Base-by-base conservation (phyloP, 257 asterid species). In the Plantago elongata region DNA sequence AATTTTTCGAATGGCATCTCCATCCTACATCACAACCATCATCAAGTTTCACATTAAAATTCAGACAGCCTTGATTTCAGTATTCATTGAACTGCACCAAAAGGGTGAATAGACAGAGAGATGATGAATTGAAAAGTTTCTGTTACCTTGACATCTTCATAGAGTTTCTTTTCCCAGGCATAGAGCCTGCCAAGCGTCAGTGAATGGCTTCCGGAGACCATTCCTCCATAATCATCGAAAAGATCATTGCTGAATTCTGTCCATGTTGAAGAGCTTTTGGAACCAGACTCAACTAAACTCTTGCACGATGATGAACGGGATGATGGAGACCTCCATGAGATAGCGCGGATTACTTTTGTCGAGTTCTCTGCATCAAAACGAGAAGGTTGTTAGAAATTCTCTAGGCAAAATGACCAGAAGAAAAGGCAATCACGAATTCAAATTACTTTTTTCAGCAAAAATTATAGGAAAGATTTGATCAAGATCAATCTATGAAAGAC, bases 81-180 rank as follows among this genome's bases (percentile, higher is more conserved):
- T 14, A 46, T 18, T 10, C 58, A 13, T 22, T 14, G 8, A 9
- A 42, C 49, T 54, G 45, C 22, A 44, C 13, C 57, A 11, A 11
- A 34, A 29, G 61, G 12, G 37, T 9, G 15, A 40, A 13, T 34
- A 13, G 1, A 11, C n/a, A n/a, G 40, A n/a, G 60, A 30, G 8
- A 38, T 13, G 11, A 27, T 38, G 48, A n/a, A 16, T 34, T 3
- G 46, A 62, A 12, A 48, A 51, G 61, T 22, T 40, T 40, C 9
- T 49, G 34, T 46, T 77, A 91, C 99, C 95, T 89, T 92, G 52
- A 92, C 99, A 62, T 86, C 96, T 71, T 84, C 86, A 51, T 77
- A 86, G 22, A 92, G 89, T 68, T 92, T 92, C 81, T 89, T 89
- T 68, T 92, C 97, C 99, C 99, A 92, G 29, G 97, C 99, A 67